Evolutionary conservation across 208 protist genomes (phyloP).

Genomic region (Crithidia expoeki): DNA sequence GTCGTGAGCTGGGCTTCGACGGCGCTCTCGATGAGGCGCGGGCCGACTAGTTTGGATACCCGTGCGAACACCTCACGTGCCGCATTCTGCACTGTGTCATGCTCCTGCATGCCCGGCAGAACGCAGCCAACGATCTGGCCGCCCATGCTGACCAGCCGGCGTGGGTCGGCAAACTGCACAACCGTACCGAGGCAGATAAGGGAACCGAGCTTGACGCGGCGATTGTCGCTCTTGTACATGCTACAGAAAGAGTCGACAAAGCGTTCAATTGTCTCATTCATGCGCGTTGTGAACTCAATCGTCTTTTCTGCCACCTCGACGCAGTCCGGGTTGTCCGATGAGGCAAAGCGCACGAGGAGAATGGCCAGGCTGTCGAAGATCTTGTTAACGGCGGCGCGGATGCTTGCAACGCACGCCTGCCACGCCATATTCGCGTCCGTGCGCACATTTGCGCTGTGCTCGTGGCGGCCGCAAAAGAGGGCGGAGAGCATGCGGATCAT

Average conservation of each 20-base stretch:
- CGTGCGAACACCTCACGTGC: slow-evolving; percentile 83
- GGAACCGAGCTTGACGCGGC: slow-evolving; percentile 71
- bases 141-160: slow-evolving; percentile 73
- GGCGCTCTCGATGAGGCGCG: slow-evolving; percentile 82
- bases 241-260: slow-evolving; percentile 80
- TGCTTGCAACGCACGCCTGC: slow-evolving; percentile 90
- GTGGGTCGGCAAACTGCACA: slow-evolving; percentile 72
- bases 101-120: slow-evolving; percentile 89
- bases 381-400: slow-evolving; percentile 84
- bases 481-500: slow-evolving; percentile 80
- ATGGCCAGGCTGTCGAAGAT: slow-evolving; percentile 83
- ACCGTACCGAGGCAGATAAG: slow-evolving; percentile 71
- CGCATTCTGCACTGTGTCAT: slow-evolving; percentile 76
- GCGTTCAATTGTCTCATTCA: slow-evolving; percentile 85
- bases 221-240: slow-evolving; percentile 66
- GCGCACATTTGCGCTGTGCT: slow-evolving; percentile 79
- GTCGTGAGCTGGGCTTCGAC: slow-evolving; percentile 85
- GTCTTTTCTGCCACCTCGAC: slow-evolving; percentile 81
- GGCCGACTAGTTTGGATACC: slow-evolving; percentile 74
- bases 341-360: slow-evolving; percentile 76
- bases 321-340: slow-evolving; percentile 84
- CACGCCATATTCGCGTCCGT: slow-evolving; percentile 85
- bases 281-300: slow-evolving; percentile 89
- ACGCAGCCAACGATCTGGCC: slow-evolving; percentile 89
- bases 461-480: slow-evolving; percentile 86